Evolutionary conservation across 495 filamentous ascomycete genomes (phyloP).

Genomic region (Penicillium parvum): DNA sequence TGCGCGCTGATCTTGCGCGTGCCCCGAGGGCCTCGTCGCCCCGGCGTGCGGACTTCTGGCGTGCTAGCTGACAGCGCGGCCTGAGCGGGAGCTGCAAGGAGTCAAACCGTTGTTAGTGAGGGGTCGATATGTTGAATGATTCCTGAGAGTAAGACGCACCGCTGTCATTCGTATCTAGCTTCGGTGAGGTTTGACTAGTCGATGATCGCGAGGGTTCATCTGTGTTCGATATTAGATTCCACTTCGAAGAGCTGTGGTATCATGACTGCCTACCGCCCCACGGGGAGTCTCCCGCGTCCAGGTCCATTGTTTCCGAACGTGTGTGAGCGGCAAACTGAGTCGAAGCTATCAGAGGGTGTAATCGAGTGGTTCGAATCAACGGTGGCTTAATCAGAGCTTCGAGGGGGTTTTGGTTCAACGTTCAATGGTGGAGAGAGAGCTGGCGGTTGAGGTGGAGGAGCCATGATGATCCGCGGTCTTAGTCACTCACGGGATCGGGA

Average conservation of each 20-base stretch:
- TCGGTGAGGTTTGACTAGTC: conserved; percentile 26
- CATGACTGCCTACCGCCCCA: conserved; percentile 59
- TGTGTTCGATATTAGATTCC: conserved; percentile 26
- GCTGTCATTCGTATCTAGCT: conserved; percentile 25
- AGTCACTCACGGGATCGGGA: conserved; percentile 31
- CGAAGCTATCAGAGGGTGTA: conserved; percentile 6
- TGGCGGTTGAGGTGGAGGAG: conserved; percentile 27
- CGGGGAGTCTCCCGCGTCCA: conserved; percentile 63
- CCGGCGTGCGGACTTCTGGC: conserved; percentile 42
- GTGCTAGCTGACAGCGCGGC: conserved; percentile 30
- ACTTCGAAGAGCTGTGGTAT: conserved; percentile 31
- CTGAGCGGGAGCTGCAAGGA: conserved; percentile 34
- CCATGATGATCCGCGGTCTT: conserved; percentile 33
- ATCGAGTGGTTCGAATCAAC: conserved; percentile 1
- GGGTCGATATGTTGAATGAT: conserved; percentile 18
- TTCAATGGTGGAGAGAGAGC: conserved; percentile 18
- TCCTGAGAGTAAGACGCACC: conserved; percentile 19
- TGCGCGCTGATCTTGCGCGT: conserved; percentile 75
- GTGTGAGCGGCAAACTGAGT: conserved; percentile 3
- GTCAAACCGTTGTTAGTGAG: conserved; percentile 27
- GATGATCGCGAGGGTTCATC: conserved; percentile 56
- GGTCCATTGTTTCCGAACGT: conserved; percentile 44
- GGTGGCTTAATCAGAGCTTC: conserved; percentile 9
- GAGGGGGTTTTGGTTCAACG: conserved; percentile 3
- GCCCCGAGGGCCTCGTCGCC: conserved; percentile 51